Conservation (phyloP, 225 moss, liverwort and hornwort species). For the Rhytidiadelphus loreus region DNA sequence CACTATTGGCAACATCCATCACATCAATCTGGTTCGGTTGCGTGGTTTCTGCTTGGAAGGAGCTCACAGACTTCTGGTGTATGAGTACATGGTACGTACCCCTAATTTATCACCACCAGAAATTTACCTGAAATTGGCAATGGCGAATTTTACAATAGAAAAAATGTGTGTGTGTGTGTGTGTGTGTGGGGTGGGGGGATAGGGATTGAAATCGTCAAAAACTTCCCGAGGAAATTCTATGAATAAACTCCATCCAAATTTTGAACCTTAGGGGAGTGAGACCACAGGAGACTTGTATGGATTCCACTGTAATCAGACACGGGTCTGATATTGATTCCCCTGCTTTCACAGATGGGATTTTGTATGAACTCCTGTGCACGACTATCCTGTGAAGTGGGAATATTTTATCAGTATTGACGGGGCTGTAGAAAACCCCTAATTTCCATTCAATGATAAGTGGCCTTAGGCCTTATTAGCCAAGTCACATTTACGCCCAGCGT, state of each 20-base stretch:
- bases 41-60: slow-evolving; percentile 47
- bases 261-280: background rate
- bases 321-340: no score
- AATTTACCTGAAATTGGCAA: background rate
- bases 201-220: no score
- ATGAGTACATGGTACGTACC: slow-evolving; percentile 36
- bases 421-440: background rate
- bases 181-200: no score
- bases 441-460: background rate
- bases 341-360: background rate
- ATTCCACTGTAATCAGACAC: background rate
- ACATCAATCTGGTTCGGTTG: slow-evolving; percentile 44
- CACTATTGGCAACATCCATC: slow-evolving; percentile 54
- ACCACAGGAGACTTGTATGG: no score
- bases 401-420: background rate
- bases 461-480: background rate
- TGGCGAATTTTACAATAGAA: background rate
- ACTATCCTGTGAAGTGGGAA: background rate
- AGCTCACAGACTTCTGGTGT: slow-evolving; percentile 31
- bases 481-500: background rate
- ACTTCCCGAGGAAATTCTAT: background rate
- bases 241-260: background rate
- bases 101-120: background rate
- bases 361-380: background rate
- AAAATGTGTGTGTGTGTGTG: no score